Conservation (phyloP, 2,329 filamentous ascomycete species). For the Sporothrix euskadiensis region DNA sequence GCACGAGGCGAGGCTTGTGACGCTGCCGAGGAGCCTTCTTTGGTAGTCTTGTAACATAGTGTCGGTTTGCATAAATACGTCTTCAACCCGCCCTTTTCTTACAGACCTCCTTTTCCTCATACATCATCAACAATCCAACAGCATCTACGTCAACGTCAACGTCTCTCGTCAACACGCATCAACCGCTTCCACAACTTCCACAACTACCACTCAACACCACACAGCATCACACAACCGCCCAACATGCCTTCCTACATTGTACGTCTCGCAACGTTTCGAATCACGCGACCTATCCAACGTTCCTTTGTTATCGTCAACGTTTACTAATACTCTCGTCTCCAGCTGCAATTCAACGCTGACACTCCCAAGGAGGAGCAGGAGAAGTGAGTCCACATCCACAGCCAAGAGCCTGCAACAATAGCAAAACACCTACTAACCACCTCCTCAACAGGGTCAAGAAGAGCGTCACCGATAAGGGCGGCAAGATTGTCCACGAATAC, state of each 20-base stretch:
- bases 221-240: not conserved
- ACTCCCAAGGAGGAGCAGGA: conserved; percentile 66
- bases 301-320: not conserved
- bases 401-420: not conserved
- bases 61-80: conserved; percentile 2
- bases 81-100: not conserved
- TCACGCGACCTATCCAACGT: not conserved
- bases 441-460: conserved; percentile 67
- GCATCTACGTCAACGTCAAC: not conserved
- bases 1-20: not conserved
- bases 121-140: not conserved
- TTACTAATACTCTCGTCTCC: not conserved
- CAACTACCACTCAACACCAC: not conserved
- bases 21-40: not conserved
- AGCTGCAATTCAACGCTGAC: conserved; percentile 80
- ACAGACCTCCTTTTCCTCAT: not conserved
- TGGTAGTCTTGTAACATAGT: not conserved
- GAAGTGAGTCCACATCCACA: conserved; percentile 50
- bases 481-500: conserved; percentile 82
- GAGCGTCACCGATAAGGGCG: conserved; percentile 71
- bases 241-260: conserved; percentile 36
- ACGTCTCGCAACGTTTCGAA: not conserved
- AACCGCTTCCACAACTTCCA: not conserved
- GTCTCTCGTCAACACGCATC: not conserved
- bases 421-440: not conserved